Base-by-base conservation (phyloP, 768 basidiomycete genomes). In the Dacryopinax primogenitus region DNA sequence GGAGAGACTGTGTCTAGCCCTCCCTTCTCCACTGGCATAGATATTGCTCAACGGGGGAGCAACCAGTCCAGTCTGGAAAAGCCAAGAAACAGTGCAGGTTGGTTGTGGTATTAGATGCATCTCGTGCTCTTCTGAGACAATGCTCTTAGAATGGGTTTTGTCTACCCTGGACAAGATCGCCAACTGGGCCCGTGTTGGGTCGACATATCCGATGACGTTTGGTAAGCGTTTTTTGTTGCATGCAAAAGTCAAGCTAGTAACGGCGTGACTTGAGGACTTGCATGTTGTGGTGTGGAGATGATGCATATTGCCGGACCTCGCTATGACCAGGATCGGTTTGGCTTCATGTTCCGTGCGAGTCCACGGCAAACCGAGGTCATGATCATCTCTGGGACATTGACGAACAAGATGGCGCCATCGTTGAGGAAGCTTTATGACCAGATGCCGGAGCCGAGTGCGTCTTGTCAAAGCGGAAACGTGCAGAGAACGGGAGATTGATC, bases 301-400 rank as follows among this genome's bases (percentile, higher is more conserved):
- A 97, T 96, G 94, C 96, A 99, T 79, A 95, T 98, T 92, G 96
- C 96, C 62, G 94, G 95, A 39, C 91, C 96, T 16, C 86, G 96
- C 66, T 99, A 98, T 75, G 96, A 99, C 76, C 96, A 98, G 75
- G 96, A 99, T 75, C 84, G 96, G 67, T 80, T 98, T 34, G 96
- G 96, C 68, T 86, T 98, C 66, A 90, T 99, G 45, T 99, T 99
- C 81, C 92, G 96, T 79, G 96, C 95, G n/a, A 92, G 88, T 79
- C 96, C 96, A 47, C 87, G 96, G 67, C 91, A 97, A 78, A 90
- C 89, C 67, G 92, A 96, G 72, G 88, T 96, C 73, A 97, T 97
- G 95, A 99, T 99, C 73, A 95, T 99, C 45, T 94, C 95, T 58
- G 96, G 96, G 34, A 99, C 96, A 0, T 78, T 99, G 71, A 99